A percentile compares a stretch with the other conserved stretches of the same genome.
Evolutionary conservation across 345 rosid genomes (phyloP).

Genomic region (Bruguiera parviflora): DNA sequence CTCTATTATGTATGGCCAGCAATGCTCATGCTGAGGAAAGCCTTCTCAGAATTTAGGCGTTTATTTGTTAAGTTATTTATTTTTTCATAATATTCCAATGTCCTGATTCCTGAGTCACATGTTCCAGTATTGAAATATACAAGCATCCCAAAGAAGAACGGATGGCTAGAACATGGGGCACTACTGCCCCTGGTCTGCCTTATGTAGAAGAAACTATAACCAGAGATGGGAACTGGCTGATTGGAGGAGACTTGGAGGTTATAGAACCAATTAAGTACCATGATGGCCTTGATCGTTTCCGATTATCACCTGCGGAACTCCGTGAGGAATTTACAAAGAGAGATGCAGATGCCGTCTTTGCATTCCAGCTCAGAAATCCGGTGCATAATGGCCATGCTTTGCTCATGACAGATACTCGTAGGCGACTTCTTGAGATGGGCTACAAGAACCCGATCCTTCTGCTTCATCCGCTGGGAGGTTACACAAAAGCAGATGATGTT

Average conservation of each 20-base stretch:
- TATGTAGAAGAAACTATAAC: constrained; percentile 74
- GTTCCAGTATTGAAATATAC: constrained; percentile 83
- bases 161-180: constrained; percentile 97
- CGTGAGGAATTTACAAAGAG: constrained; percentile 75
- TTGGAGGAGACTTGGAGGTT: constrained; percentile 95
- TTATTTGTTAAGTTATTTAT: neutral
- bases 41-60: neutral
- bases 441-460: constrained; percentile 87
- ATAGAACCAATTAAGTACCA: constrained; percentile 78
- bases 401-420: constrained; percentile 92
- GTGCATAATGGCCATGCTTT: constrained; percentile 98
- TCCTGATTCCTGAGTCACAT: constrained; percentile 8
- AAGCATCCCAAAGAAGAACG: constrained; percentile 97
- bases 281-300: constrained; percentile 85
- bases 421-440: constrained; percentile 92
- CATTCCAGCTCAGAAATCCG: constrained; percentile 98
- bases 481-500: constrained; percentile 96
- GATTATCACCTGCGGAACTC: constrained; percentile 83
- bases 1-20: neutral
- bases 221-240: constrained; percentile 81
- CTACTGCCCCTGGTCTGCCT: constrained; percentile 88
- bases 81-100: constrained; percentile 1
- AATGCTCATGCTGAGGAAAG: neutral
- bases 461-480: constrained; percentile 97
- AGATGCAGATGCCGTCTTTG: constrained; percentile 95